A percentile compares a stretch with the other conserved stretches of the same genome.
phyloP scores from a whole-genome alignment of 495 filamentous ascomycete species.

The Penicillium atrosanguineum region DNA sequence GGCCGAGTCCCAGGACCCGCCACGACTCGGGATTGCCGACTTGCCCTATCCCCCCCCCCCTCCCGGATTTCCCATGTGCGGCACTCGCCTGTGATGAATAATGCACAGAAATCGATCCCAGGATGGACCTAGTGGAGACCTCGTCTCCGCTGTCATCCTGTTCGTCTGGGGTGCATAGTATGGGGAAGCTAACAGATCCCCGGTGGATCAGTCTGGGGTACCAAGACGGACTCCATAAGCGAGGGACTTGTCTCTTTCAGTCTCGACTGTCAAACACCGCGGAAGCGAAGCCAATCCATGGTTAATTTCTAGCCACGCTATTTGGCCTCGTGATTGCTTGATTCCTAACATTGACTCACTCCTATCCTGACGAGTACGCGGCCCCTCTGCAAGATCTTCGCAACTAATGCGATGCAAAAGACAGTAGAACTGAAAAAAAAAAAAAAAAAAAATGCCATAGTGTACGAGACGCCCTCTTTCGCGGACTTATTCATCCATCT shows the following conservation, averaged over 20 bases:
- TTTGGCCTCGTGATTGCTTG: not conserved
- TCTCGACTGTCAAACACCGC: not conserved
- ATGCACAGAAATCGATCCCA: not conserved
- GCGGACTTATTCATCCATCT: not conserved
- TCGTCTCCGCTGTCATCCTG: not conserved
- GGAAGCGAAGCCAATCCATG: not conserved
- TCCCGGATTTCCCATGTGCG: slow-evolving; percentile 6
- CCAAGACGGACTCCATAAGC: not conserved
- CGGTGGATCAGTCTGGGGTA: slow-evolving; percentile 10
- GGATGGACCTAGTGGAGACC: not conserved
- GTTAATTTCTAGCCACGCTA: not conserved
- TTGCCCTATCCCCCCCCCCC: no score
- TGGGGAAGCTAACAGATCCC: not conserved
- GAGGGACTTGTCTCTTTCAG: not conserved
- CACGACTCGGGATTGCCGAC: slow-evolving; percentile 16
- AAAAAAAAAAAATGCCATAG: not conserved
- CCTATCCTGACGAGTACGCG: not conserved
- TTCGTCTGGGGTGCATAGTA: slow-evolving; percentile 8
- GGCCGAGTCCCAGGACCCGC: slow-evolving; percentile 1
- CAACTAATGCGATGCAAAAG: not conserved
- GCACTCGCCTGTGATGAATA: not conserved
- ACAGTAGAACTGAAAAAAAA: not conserved
- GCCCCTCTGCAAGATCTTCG: not conserved
- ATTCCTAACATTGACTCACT: not conserved
- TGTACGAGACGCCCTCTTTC: not conserved